Evolutionary conservation across 1,139 yeast species (phyloP), one percentile per base, ranked within the genome.

Genomic region (Scheffersomyces insectosa): DNA sequence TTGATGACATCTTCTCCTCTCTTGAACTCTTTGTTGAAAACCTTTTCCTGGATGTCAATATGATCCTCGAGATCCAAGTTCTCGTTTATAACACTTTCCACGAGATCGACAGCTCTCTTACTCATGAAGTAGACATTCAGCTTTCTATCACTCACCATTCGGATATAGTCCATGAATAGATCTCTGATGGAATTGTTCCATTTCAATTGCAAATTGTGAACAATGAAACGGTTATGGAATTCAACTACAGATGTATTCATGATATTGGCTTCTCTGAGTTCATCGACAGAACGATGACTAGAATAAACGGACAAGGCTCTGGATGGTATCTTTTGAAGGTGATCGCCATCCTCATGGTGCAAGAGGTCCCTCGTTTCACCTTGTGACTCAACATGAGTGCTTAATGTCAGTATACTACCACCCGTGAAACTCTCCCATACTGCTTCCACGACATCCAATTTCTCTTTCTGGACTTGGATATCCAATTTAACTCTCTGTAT

Each of bases 131-230:
- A 87, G 1, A 74, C 69, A 40, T 78, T 72, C 3, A 85, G 78
- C 41, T 74, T 74, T 32, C 86, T 67, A 36, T 82, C 79, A 16
- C 79, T 75, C 8, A 84, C 72, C 40, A 80, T 72, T 46, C 84
- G 85, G 32, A 85, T 61, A 55, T 88, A 88, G 33, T 80, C 75
- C 51, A 78, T 72, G 42, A 89, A 68, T 30, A 79, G 73, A 51
- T 87, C 80, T 41, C 95, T 72, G 10, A 85, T 72, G 6, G 69
- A 61, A 47, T 86, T 85, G 59, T 86, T 84, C 97, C 97, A 90
- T 51, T 82, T 85, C 56, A 90, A 60, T 54, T 83, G 80, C 60
- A 90, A 75, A 51, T 86, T 83, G 56, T 90, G 95, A 28, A 91
- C 72, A 47, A 86, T 82, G 58, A 87, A 91, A 42, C 95, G 70